Evolutionary conservation across 441 rosid species (phyloP), one percentile per base, ranked within the genome.

Genomic region (Capsella rubella): DNA sequence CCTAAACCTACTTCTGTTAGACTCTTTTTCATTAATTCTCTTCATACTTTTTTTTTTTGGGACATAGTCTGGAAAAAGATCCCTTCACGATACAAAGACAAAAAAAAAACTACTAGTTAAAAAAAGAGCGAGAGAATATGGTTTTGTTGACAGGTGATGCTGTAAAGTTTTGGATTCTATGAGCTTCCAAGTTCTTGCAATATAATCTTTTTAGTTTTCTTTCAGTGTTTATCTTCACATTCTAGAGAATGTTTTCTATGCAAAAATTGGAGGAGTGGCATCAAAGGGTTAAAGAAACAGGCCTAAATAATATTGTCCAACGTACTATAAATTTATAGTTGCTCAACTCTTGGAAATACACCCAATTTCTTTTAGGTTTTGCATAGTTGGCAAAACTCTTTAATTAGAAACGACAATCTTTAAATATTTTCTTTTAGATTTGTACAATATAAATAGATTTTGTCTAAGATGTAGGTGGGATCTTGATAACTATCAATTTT

Each of bases 401-500:
- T 29, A 2, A 21, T 21, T 21, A 29, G 31, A 29, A 0, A 29
- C 0, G 31, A 29, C 31, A 29, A 21, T 29, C 5, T 29, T 29
- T 29, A 3, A 29, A 29, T 29, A 29, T 4, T 29, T 29, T 29
- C 1, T 3, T 34, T 34, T 34, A 34, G 31, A 60, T 60, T 52
- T 67, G 49, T 40, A 49, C 15, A 16, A 49, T 60, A 25, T 40
- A 2, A 18, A 32, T 54, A 37, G 69, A 18, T 75, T 54, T 69
- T 69, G 54, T 76, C 8, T 47, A 28, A 21, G n/a, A 10, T 52
- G 51, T 76, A 37, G 79, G 75, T 64, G 31, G 74, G 79, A 76
- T 76, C 71, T 69, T 69, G 60, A 69, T 63, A 69, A 75, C 52
- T 29, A 76, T 55, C 57, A 29, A 28, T 34, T 53, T 62, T 62